phyloP scores from a whole-genome alignment of 768 basidiomycete species.

The Russula olivacea region DNA sequence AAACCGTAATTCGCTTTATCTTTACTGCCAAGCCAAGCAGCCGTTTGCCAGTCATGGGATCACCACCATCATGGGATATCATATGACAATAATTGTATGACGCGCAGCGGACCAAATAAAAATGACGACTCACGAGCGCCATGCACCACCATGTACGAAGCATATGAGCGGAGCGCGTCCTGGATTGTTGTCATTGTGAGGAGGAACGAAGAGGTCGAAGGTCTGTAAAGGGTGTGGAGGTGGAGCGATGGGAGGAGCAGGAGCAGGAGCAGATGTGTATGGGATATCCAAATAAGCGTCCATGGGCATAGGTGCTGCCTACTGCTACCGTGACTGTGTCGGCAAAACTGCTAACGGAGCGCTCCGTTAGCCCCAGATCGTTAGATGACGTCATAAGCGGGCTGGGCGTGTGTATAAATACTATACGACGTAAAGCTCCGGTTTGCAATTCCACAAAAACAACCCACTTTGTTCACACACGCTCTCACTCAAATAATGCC shows the following conservation, averaged over 20 bases:
- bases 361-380: too few relatives aligned
- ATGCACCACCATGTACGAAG: conserved; percentile 82
- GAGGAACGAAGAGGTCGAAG: conserved; percentile 51
- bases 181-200: not conserved
- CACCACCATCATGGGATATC: too few relatives aligned
- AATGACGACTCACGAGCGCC: conserved; percentile 54
- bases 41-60: too few relatives aligned
- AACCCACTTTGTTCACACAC: not conserved
- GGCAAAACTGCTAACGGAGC: not conserved
- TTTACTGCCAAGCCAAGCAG: conserved; percentile 36
- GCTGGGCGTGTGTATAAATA: not conserved
- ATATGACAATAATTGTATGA: not conserved
- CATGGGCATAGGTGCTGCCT: not conserved
- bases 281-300: conserved; percentile 28
- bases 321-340: too few relatives aligned
- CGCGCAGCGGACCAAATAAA: not conserved
- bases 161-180: conserved; percentile 43
- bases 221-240: conserved; percentile 34
- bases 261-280: conserved; percentile 31
- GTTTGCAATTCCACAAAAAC: not conserved
- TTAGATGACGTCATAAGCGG: conserved; percentile 16
- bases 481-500: conserved; percentile 41
- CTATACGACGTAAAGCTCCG: not conserved
- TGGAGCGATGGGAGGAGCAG: conserved; percentile 2
- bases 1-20: conserved; percentile 58